phyloP scores from a whole-genome alignment of 169 alveolate genomes.

The Eimeria tenella region DNA sequence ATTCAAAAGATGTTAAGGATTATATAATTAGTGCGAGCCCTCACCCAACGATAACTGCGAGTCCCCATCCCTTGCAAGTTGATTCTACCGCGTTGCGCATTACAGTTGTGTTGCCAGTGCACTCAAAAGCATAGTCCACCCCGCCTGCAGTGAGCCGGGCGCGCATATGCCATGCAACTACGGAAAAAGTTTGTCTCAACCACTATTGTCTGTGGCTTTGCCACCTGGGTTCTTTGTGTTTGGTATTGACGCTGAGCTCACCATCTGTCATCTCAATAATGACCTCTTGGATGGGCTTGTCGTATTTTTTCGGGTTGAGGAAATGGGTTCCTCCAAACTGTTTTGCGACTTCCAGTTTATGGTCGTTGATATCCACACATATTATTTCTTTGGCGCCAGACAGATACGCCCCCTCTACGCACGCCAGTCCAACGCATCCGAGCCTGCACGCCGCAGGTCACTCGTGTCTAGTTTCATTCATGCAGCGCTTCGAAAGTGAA shows the following conservation, averaged over 20 bases:
- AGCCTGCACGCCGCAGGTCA: slow-evolving; percentile 44
- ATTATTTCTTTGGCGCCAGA: slow-evolving; percentile 87
- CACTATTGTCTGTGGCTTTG: too few relatives aligned
- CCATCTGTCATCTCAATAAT: slow-evolving; percentile 73
- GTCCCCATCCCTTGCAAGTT: slow-evolving; percentile 90
- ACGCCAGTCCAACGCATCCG: slow-evolving; percentile 94
- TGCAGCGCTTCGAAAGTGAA: neutral
- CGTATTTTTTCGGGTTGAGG: slow-evolving; percentile 77
- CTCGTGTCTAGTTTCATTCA: neutral
- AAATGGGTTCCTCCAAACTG: slow-evolving; percentile 87
- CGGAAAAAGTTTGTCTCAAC: neutral
- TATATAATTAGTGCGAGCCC: neutral
- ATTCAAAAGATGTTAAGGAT: too few relatives aligned
- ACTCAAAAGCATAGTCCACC: slow-evolving; percentile 90
- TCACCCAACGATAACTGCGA: slow-evolving; percentile 87
- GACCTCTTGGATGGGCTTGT: slow-evolving; percentile 82
- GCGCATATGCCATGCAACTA: neutral
- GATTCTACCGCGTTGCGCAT: slow-evolving; percentile 89
- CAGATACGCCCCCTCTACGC: slow-evolving; percentile 88
- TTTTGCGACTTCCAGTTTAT: slow-evolving; percentile 85
- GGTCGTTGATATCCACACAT: slow-evolving; percentile 86
- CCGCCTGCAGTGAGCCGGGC: slow-evolving; percentile 82
- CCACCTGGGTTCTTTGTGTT: neutral
- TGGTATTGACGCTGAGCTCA: neutral
- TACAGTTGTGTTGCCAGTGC: slow-evolving; percentile 89